Evolutionary conservation across 495 filamentous ascomycete genomes (phyloP), one percentile per base, ranked within the genome.

Genomic region (Elaphomyces granulatus): DNA sequence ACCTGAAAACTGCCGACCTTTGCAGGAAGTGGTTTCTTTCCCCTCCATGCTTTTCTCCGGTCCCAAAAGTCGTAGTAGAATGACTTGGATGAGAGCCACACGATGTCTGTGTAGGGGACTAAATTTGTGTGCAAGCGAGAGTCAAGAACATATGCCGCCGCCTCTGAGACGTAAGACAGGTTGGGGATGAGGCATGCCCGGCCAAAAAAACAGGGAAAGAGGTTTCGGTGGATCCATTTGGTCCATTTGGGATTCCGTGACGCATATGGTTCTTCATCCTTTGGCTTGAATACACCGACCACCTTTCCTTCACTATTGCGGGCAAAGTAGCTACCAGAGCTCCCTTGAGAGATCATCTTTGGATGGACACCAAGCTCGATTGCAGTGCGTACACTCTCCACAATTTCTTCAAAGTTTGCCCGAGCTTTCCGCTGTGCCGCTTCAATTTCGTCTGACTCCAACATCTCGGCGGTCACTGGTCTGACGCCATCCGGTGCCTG

Each of bases 21-120:
- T 16, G 80, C 70, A 8, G 92, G 92, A n/a, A 99, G 66, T 0
- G 81, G 64, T 57, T 87, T 94, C 55, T 78, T 77, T 40, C 83
- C 87, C 50, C 84, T 73, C 55, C 90, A 88, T 47, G 80, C 88
- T 49, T 75, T 84, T 50, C 87, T 75, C 8, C 87, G 79, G 51
- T 92, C 87, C 87, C 87, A 99, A 50, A 84, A 95, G 44, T 94
- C 87, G 54, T 99, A 96, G 55, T 88, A 84, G 61, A 99, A 99
- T 7, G 86, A 90, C 61, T 88, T 95, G 21, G 88, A 95, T 14
- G 90, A 92, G 21, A 99, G 67, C 46, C 81, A 81, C 8, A 95
- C 86, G 41, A 99, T 82, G 53, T 90, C 90, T 20, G 90, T 99
- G 46, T 94, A 95, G 0, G 90, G 90, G 9, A 99, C 90, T 36